Evolutionary conservation across 345 rosid genomes (phyloP).

Genomic region (Ceriops decandra): DNA sequence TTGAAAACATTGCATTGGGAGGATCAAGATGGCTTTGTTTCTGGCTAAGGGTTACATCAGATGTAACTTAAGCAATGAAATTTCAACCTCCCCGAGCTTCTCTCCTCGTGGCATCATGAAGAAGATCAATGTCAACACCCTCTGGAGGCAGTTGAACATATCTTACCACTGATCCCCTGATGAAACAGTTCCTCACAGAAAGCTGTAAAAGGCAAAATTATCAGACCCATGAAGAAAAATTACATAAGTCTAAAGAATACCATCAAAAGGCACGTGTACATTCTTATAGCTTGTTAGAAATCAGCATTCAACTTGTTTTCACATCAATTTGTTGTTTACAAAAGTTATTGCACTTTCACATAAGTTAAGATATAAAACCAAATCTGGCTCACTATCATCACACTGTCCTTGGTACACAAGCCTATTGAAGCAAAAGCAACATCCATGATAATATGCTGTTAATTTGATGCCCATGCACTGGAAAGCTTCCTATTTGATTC

Average conservation of each 20-base stretch:
- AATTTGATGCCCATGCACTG: no score
- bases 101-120: slow-evolving; percentile 98
- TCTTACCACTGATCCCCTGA: slow-evolving; percentile 97
- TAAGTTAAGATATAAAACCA: no score
- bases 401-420: no score
- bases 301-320: no score
- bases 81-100: slow-evolving; percentile 94
- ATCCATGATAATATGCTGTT: no score
- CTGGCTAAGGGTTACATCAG: slow-evolving; percentile 18
- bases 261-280: neutral
- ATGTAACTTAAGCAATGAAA: slow-evolving; percentile 6
- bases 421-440: no score
- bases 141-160: slow-evolving; percentile 95
- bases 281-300: no score
- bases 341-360: no score
- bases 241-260: neutral
- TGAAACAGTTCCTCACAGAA: slow-evolving; percentile 97
- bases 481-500: no score
- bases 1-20: slow-evolving; percentile 8
- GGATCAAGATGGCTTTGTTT: slow-evolving; percentile 16
- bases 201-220: slow-evolving; percentile 51
- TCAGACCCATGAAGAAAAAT: slow-evolving; percentile 3
- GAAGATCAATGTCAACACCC: slow-evolving; percentile 93
- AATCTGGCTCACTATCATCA: no score
- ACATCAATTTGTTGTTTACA: no score